A percentile compares a stretch with the other conserved stretches of the same genome.
phyloP scores from a whole-genome alignment of 768 basidiomycete genomes.

The Neoboletus magnificus region DNA sequence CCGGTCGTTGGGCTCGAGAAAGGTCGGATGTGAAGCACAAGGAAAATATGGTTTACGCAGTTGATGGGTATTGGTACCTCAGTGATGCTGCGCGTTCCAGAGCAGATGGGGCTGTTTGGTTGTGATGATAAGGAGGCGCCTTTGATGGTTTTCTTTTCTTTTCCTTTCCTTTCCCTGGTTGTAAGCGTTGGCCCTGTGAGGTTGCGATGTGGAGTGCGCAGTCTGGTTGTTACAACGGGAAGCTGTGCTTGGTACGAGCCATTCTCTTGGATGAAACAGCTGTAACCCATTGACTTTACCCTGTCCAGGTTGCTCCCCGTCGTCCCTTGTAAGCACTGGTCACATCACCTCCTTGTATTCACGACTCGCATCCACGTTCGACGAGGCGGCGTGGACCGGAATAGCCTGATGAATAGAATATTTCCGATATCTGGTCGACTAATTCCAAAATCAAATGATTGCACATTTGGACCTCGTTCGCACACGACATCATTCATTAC shows the following conservation, averaged over 20 bases:
- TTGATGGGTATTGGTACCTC: slow-evolving; percentile 8
- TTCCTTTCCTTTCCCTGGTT: neutral
- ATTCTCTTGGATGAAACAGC: neutral
- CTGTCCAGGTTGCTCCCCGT: slow-evolving; percentile 3
- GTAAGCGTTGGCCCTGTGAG: neutral
- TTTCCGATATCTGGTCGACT: neutral
- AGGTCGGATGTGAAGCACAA: neutral
- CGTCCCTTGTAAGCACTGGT: neutral
- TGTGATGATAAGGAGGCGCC: slow-evolving; percentile 1
- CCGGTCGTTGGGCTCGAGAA: neutral
- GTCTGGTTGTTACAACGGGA: neutral
- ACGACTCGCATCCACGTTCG: neutral
- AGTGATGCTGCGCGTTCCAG: neutral
- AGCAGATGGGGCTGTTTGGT: slow-evolving; percentile 8
- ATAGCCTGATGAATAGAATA: slow-evolving; percentile 12
- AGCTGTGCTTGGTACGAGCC: slow-evolving; percentile 14
- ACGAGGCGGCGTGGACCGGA: neutral
- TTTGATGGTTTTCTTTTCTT: slow-evolving; percentile 5
- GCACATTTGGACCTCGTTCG: neutral
- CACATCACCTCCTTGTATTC: neutral
- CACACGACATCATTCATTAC: neutral
- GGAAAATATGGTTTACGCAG: neutral
- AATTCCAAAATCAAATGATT: slow-evolving; percentile 1
- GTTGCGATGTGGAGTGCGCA: neutral
- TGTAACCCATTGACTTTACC: slow-evolving; percentile 1